Base-by-base conservation (phyloP, 1,284 basidiomycete species). In the Entoloma clypeatum region DNA sequence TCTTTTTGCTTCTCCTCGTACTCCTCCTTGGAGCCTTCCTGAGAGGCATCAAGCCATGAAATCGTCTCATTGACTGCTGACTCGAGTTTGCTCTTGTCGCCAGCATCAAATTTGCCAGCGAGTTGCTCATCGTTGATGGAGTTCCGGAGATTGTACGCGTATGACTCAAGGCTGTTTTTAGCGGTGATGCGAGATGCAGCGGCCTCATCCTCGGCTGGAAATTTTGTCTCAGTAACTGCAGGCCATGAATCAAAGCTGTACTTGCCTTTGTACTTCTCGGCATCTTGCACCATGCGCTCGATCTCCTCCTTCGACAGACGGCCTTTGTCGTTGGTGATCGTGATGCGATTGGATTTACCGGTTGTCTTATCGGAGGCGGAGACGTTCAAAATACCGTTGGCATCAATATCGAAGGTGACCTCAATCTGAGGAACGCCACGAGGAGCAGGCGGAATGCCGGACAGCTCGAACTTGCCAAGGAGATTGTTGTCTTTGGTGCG, bases 401-500 rank as follows among this genome's bases (percentile, higher is more conserved):
- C 94, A 61, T 98, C 95, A 51, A 99, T 92, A 60, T 99, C 95
- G 74, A 99, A 99, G 47, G 92, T 95, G 66, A 97, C 93, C 71
- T 96, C 94, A 59, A 98, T 81, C 65, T 98, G 94, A 60, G 95
- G 93, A 57, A 97, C 93, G 78, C 95, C 95, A 74, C 95, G 92
- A 51, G 95, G 95, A 35, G 94, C 93, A 27, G 95, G 95, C 25
- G 95, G 95, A 58, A 99, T 98, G 51, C 94, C 94, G 41, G 93
- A 86, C 39, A 98, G 88, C 72, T 98, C 94, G 74, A 98, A 99
- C 74, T 98, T 96, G 63, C 95, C 95, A 68, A 99, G 91, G 41
- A 98, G 67, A 77, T 97, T 97, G 80, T 97, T 98, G 75, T 99
- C 96, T 81, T 97, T 98, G 52, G 94, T 97, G 61, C 93, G 89